Evolutionary conservation across 371 early-diverging fungal genomes (phyloP), one percentile per base, ranked within the genome.

Genomic region (Vairimorpha ceranae): DNA sequence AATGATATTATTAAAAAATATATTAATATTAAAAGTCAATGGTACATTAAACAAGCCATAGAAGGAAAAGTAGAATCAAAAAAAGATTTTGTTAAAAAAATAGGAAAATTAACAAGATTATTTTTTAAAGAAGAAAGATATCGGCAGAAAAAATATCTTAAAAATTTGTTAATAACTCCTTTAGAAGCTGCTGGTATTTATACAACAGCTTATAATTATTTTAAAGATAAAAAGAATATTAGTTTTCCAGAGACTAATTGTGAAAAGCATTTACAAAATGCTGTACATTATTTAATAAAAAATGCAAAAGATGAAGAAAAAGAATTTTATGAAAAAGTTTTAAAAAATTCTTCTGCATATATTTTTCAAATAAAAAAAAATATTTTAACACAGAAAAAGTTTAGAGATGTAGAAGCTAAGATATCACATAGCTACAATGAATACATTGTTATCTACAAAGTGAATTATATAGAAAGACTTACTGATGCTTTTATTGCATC

Each of bases 201-300:
- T 45, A 70, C 29, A 54, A 25, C 45, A 17, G 92, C 93, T 7
- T 95, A 93, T 19, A 93, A 95, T 81, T 97, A 94, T 93, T 86
- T 97, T n/a, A 93, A 95, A 85, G 89, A 90, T 66, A 89, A 94
- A 60, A 91, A 90, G 78, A 95, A 95, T 12, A 97, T 97, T 78
- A 93, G 92, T 19, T 95, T 97, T 88, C 97, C 97, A 32, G 94
- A 97, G 86, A 94, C 93, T 86, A 96, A 97, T 80, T 95, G 95
- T 77, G 92, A 94, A 48, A 95, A 94, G 81, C 85, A 95, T 51
- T 85, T 95, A 29, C 91, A 93, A 68, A 85, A 94, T 75, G 93
- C 95, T 19, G 85, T 97, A 43, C 94, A 97, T 86, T 87, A 90
- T 66, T 85, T 97, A 73, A 92, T 91, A 84, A 94, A 94, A 78